Percentiles rank a stretch among this genome's conserved stretches.
These are phyloP conservation scores for Saccharomyces paradoxus DNA, from an alignment of 805 yeast genomes.

Conservation along the genomic window DNA sequence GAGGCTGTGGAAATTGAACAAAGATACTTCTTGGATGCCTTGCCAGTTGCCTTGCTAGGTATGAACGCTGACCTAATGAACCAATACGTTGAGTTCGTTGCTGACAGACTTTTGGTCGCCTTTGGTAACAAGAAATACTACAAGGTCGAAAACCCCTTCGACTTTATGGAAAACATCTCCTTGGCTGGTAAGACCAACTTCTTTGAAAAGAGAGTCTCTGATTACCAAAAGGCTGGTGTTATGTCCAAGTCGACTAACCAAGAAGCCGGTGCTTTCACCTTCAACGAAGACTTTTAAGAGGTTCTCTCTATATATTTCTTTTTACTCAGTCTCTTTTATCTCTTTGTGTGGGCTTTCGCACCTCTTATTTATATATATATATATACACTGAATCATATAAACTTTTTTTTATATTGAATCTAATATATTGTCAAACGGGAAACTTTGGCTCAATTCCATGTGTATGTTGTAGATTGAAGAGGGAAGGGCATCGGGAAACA, in stretches of 20 bases:
- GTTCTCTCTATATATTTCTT: neutral
- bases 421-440: neutral
- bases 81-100: slow-evolving; percentile 95
- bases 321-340: neutral
- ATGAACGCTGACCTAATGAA: slow-evolving; percentile 93
- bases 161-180: slow-evolving; percentile 97
- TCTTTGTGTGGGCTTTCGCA: neutral
- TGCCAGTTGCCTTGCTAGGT: slow-evolving; percentile 88
- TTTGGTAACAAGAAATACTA: slow-evolving; percentile 84
- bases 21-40: slow-evolving; percentile 89
- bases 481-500: neutral
- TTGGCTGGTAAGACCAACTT: slow-evolving; percentile 98
- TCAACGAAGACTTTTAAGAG: slow-evolving; percentile 86
- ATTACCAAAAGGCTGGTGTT: slow-evolving; percentile 98
- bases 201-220: slow-evolving; percentile 97
- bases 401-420: neutral
- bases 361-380: neutral
- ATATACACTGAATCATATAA: slow-evolving; percentile 1
- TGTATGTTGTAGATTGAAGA: neutral
- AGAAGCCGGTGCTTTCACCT: slow-evolving; percentile 53
- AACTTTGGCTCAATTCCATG: neutral
- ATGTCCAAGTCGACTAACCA: slow-evolving; percentile 66
- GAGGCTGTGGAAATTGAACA: slow-evolving; percentile 95
- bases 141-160: slow-evolving; percentile 90
- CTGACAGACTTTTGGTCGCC: slow-evolving; percentile 87